Conservation (phyloP, 2,329 filamentous ascomycete species). For the Trichoderma afroharzianum region DNA sequence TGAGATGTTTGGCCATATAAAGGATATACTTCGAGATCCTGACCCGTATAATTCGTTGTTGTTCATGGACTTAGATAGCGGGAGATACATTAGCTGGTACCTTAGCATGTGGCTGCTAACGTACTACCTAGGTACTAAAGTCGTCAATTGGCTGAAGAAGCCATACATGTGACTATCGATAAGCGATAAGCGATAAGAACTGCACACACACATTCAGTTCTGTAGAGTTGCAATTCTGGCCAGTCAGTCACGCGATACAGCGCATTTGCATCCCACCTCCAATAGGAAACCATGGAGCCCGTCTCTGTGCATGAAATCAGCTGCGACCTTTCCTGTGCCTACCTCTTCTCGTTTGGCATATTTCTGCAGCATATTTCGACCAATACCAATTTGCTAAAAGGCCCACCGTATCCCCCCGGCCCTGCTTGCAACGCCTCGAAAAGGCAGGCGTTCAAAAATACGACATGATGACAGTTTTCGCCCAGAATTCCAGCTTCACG, state of each 20-base stretch:
- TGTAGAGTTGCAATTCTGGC: not conserved
- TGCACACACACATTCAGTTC: not conserved
- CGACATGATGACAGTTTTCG: not conserved
- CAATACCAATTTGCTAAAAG: slow-evolving; percentile 25
- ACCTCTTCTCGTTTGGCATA: slow-evolving; percentile 37
- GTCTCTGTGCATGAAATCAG: slow-evolving; percentile 14
- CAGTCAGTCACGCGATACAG: slow-evolving; percentile 5
- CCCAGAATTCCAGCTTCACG: not conserved
- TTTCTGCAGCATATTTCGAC: slow-evolving; percentile 34
- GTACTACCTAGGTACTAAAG: too few relatives aligned
- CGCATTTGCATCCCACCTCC: not conserved
- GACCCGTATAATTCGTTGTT: not conserved
- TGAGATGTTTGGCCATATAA: not conserved
- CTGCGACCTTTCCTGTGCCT: slow-evolving; percentile 32
- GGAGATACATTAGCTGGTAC: not conserved
- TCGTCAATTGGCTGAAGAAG: not conserved
- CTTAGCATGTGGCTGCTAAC: not conserved
- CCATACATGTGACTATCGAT: not conserved
- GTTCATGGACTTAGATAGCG: not conserved
- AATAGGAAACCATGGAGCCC: slow-evolving; percentile 12
- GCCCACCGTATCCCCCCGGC: slow-evolving; percentile 8
- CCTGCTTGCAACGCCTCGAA: not conserved
- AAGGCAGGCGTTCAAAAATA: not conserved
- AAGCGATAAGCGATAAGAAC: slow-evolving; percentile 1
- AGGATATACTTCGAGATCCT: not conserved